A percentile compares a stretch with the other conserved stretches of the same genome.
phyloP scores from a whole-genome alignment of 192 early-diverging fungal species.

The Rhizophagus sp. region DNA sequence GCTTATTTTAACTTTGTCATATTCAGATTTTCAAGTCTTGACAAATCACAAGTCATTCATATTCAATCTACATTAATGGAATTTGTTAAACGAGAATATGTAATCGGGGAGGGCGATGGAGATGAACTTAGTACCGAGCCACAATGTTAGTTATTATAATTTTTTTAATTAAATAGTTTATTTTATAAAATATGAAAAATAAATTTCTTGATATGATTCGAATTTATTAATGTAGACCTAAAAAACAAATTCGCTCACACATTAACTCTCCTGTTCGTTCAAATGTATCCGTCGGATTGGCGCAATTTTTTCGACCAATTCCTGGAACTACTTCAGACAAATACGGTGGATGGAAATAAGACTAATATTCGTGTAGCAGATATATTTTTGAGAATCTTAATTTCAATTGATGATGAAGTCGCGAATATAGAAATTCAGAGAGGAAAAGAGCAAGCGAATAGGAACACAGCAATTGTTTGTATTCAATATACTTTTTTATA shows the following conservation, averaged over 20 bases:
- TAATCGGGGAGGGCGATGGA: constrained; percentile 36
- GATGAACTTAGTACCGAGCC: constrained; percentile 48
- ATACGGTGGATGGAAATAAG: constrained; percentile 46
- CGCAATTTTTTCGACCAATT: constrained; percentile 86
- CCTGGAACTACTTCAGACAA: constrained; percentile 60
- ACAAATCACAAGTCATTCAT: constrained; percentile 50
- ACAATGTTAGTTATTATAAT: constrained; percentile 37
- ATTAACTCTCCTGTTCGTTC: constrained; percentile 77
- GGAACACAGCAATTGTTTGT: constrained; percentile 70
- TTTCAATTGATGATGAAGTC: constrained; percentile 87
- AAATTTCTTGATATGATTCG: background rate
- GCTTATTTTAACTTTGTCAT: background rate
- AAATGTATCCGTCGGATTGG: constrained; percentile 85
- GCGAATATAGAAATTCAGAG: constrained; percentile 72
- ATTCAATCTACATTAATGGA: constrained; percentile 60
- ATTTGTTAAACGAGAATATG: constrained; percentile 58
- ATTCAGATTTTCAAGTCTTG: constrained; percentile 29
- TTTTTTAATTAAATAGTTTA: background rate
- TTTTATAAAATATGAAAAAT: background rate
- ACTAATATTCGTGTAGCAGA: constrained; percentile 61
- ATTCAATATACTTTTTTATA: background rate
- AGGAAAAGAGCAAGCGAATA: constrained; percentile 59
- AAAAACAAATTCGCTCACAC: constrained; percentile 86
- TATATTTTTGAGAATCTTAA: constrained; percentile 75
- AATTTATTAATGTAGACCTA: constrained; percentile 42